phyloP scores from a whole-genome alignment of 345 rosid genomes.

The Syzygium grande region DNA sequence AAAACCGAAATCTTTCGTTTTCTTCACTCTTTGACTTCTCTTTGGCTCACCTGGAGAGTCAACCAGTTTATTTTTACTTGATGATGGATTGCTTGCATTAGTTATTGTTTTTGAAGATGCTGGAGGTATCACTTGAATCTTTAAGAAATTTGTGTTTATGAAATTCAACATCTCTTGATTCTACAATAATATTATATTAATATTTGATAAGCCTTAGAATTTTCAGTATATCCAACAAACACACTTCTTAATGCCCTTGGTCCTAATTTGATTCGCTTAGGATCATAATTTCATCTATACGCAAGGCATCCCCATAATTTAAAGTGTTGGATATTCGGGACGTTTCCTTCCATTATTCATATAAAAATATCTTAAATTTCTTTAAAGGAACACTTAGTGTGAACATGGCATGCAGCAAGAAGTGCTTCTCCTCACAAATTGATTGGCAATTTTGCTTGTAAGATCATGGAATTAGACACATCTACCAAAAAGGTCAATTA shows the following conservation, averaged over 20 bases:
- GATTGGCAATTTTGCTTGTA: not conserved
- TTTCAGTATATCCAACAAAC: not conserved
- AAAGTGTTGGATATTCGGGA: not conserved
- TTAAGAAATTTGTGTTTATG: not conserved
- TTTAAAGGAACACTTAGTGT: not conserved
- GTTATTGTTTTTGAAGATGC: not conserved
- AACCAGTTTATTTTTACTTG: not conserved
- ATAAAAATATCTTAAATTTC: not conserved
- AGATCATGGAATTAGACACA: not conserved
- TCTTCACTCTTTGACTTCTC: not conserved
- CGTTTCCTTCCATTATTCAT: not conserved
- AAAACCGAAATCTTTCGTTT: not conserved
- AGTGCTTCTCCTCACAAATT: not conserved
- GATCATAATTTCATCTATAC: fast-evolving
- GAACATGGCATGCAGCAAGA: not conserved
- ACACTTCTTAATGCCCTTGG: not conserved
- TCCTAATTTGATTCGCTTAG: not conserved
- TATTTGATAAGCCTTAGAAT: not conserved
- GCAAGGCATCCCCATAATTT: not conserved
- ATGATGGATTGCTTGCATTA: not conserved
- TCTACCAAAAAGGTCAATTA: not conserved
- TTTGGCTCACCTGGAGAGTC: not conserved
- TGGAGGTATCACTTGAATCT: not conserved
- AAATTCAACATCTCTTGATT: not conserved
- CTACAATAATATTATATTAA: not conserved